Evolutionary conservation across 2,329 filamentous ascomycete genomes (phyloP), one percentile per base, ranked within the genome.

Genomic region (Sporothrix brasiliensis): DNA sequence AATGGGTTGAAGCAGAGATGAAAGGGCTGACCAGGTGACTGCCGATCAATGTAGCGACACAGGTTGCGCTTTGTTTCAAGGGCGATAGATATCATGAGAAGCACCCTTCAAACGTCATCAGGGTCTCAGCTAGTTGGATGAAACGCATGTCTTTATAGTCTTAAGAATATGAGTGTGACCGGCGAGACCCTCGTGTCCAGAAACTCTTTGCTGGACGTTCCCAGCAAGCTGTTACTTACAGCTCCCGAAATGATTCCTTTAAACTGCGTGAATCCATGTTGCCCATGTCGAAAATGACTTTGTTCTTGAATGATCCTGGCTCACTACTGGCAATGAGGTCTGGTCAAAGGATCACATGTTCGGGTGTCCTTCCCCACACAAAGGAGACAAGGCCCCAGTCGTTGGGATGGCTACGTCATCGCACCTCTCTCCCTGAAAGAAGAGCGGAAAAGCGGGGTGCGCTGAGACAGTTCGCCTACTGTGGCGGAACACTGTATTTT

Each of bases 401-500:
- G 11, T 56, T 56, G 30, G 16, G 30, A 1, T n/a, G n/a, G 21
- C 60, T 65, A 65, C 61, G 61, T 65, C 61, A 65, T 65, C 61
- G 44, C 58, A 47, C 58, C 13, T 27, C 24, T 16, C n/a, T 63
- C 11, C 24, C 11, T 16, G 21, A 49, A 49, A n/a, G 61, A 21
- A 6, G 3, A 19, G 24, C 2, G 21, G 14, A 11, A 65, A 65
- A 65, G 61, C 61, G 61, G 61, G 61, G 61, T 30, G 4, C 2
- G 49, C 2, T 5, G 13, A 5, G 44, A 58, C 66, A 68, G 66
- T 68, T 34, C 19, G 16, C 13, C 6, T 9, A 44, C 65, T 16
- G 65, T 67, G 24, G 2, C 16, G 2, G 6, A n/a, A 5, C 65
- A 67, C 66, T 68, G 66, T 68, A 56, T 68, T 68, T 68, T 39